A percentile compares a stretch with the other conserved stretches of the same genome.
These are phyloP conservation scores for Teratosphaeria gauchensis DNA, from an alignment of 2,329 filamentous ascomycete genomes.

Conservation along the genomic window DNA sequence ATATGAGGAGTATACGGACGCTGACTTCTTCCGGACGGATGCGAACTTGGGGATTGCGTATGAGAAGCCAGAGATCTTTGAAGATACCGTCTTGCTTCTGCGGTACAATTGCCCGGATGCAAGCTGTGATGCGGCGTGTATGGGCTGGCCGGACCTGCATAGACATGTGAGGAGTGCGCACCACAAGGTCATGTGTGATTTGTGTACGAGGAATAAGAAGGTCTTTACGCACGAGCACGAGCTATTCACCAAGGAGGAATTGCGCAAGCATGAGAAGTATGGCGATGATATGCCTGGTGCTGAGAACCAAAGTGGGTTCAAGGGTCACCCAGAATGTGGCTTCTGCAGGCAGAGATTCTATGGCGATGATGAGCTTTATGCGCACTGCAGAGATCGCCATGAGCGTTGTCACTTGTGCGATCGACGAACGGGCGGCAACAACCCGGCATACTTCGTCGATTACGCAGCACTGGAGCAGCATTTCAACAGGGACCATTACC, in stretches of 20 bases:
- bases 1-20: conserved; percentile 69
- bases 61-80: conserved; percentile 77
- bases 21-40: conserved; percentile 69
- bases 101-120: conserved; percentile 90
- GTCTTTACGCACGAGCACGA: conserved; percentile 98
- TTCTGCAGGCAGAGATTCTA: conserved; percentile 93
- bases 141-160: conserved; percentile 70
- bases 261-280: conserved; percentile 78
- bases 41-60: conserved; percentile 86
- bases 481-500: conserved; percentile 77
- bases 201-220: conserved; percentile 91
- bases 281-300: conserved; percentile 88
- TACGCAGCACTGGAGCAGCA: conserved; percentile 80
- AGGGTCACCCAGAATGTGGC: conserved; percentile 84
- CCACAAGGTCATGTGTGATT: conserved; percentile 79
- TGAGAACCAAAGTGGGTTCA: conserved; percentile 88
- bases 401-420: conserved; percentile 95
- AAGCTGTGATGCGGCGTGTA: conserved; percentile 74
- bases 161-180: conserved; percentile 74
- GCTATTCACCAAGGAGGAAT: conserved; percentile 69
- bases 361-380: conserved; percentile 87
- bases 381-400: conserved; percentile 87
- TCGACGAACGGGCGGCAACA: conserved; percentile 48
- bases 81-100: conserved; percentile 78
- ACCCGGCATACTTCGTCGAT: conserved; percentile 84